Evolutionary conservation across 805 yeast genomes (phyloP), one percentile per base, ranked within the genome.

Genomic region (Yarrowia sp.): DNA sequence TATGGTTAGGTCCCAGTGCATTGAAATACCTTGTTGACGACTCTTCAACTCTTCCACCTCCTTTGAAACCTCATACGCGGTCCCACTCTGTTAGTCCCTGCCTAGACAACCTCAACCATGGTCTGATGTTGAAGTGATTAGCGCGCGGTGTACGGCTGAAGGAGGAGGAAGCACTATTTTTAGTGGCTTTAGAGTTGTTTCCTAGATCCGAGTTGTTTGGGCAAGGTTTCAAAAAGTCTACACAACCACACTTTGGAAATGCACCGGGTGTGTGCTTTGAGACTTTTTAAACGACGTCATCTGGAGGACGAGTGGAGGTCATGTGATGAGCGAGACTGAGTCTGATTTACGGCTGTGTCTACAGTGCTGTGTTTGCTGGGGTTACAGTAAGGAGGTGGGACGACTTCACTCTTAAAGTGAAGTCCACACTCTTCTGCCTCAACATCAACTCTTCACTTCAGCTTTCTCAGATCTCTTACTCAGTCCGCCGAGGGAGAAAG

Each of bases 71-170:
- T 49, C 53, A 49, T 9, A 36, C 32, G 53, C 53, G 53, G 53
- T 49, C 53, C 50, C 53, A 49, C 53, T 14, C 35, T 32, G 22
- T 9, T 14, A 26, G 38, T 14, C 55, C 40, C 55, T 35, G 56
- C 58, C 40, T 40, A 36, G 58, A 52, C 59, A 53, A 22, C 46
- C 32, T 41, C 36, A 22, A 41, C 38, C 61, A 55, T 56, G 63
- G 63, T 32, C 63, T 56, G 63, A 56, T 56, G 63, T 56, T 55
- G 61, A 5, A 32, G 35, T 36, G 36, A n/a, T 41, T 55, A 55
- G 48, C 61, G 61, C 61, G 48, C 63, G 48, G 48, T 56, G 63
- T 56, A 56, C 63, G 63, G 63, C 63, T 56, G 63, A 56, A 56
- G 63, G 46, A 3, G 48, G 10, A 14, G 15, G 38, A 41, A 5